A percentile compares a stretch with the other conserved stretches of the same genome.
phyloP scores from a whole-genome alignment of 2,329 filamentous ascomycete genomes.

The Exophiala dermatitidis region DNA sequence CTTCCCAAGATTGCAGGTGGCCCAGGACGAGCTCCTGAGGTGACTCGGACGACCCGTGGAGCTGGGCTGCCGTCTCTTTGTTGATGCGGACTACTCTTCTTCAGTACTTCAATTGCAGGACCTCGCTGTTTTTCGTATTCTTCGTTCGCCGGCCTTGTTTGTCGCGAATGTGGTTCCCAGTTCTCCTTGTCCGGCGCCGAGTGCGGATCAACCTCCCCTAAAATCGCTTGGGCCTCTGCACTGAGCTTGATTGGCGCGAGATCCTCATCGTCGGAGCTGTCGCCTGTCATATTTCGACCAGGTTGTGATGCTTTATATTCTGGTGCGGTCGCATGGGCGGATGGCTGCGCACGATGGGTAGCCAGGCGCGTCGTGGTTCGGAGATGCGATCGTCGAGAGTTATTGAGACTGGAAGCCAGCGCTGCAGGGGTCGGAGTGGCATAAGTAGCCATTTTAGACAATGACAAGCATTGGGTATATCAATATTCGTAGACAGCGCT shows the following conservation, averaged over 20 bases:
- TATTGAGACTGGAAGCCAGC: constrained; percentile 33
- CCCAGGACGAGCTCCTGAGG: constrained; percentile 28
- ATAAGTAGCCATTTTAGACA: constrained; percentile 27
- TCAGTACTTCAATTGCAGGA: constrained; percentile 27
- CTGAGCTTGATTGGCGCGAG: constrained; percentile 89
- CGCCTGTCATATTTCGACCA: constrained; percentile 45
- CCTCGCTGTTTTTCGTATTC: constrained; percentile 12
- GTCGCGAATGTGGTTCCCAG: constrained; percentile 7
- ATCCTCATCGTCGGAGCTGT: constrained; percentile 92
- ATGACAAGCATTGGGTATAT: constrained; percentile 13
- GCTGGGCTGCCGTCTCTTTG: constrained; percentile 38
- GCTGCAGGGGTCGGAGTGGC: constrained; percentile 36
- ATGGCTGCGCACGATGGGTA: constrained; percentile 6
- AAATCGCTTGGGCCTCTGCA: constrained; percentile 78
- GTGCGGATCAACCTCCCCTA: constrained; percentile 53
- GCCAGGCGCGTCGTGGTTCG: constrained; percentile 29
- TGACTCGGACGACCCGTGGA: constrained; percentile 37
- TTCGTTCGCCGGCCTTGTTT: constrained; percentile 4
- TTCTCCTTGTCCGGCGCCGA: constrained; percentile 34
- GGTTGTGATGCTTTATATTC: not conserved
- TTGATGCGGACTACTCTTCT: constrained; percentile 34
- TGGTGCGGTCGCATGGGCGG: not conserved
- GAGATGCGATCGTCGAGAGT: constrained; percentile 32
- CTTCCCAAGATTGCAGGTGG: constrained; percentile 30
- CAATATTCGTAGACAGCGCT: constrained; percentile 10